Percentiles rank a stretch among this genome's conserved stretches.
Conservation (phyloP, 2,329 filamentous ascomycete species). For the Fusarium penzigii region DNA sequence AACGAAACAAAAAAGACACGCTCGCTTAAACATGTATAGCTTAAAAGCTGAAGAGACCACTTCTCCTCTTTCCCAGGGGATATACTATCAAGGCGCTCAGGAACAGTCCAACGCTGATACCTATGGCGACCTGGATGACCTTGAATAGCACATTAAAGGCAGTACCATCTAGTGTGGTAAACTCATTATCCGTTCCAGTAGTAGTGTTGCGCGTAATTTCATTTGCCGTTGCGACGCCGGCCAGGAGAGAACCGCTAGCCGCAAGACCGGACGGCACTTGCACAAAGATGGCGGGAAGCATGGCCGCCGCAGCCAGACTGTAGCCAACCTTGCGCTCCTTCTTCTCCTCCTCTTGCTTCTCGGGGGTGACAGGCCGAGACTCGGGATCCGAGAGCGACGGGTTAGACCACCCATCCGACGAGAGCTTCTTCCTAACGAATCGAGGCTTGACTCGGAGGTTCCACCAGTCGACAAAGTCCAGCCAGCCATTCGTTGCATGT, state of each 20-base stretch:
- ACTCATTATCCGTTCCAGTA: slow-evolving; percentile 25
- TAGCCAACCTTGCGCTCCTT: slow-evolving; percentile 59
- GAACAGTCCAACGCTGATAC: slow-evolving; percentile 62
- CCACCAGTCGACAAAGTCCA: slow-evolving; percentile 53
- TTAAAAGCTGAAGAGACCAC: slow-evolving; percentile 57
- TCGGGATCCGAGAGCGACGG: slow-evolving; percentile 36
- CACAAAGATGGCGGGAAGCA: slow-evolving; percentile 84
- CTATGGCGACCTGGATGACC: slow-evolving; percentile 62
- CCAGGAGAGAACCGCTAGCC: slow-evolving; percentile 58
- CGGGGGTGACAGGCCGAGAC: slow-evolving; percentile 27
- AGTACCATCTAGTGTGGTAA: slow-evolving; percentile 41
- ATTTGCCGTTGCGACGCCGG: slow-evolving; percentile 58
- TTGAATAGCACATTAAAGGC: slow-evolving; percentile 57
- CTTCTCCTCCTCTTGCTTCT: slow-evolving; percentile 24
- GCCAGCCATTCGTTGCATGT: slow-evolving; percentile 55
- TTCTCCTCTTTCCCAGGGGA: slow-evolving; percentile 58
- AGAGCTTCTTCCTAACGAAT: slow-evolving; percentile 32
- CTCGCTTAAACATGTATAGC: background rate
- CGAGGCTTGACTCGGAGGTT: slow-evolving; percentile 44
- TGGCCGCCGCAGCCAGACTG: slow-evolving; percentile 78
- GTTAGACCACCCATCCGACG: slow-evolving; percentile 33
- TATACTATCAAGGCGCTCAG: slow-evolving; percentile 58
- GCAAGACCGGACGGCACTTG: slow-evolving; percentile 66
- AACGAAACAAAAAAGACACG: background rate
- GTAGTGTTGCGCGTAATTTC: slow-evolving; percentile 50